phyloP scores from a whole-genome alignment of 495 filamentous ascomycete species.

The Aeminium ludgeri region DNA sequence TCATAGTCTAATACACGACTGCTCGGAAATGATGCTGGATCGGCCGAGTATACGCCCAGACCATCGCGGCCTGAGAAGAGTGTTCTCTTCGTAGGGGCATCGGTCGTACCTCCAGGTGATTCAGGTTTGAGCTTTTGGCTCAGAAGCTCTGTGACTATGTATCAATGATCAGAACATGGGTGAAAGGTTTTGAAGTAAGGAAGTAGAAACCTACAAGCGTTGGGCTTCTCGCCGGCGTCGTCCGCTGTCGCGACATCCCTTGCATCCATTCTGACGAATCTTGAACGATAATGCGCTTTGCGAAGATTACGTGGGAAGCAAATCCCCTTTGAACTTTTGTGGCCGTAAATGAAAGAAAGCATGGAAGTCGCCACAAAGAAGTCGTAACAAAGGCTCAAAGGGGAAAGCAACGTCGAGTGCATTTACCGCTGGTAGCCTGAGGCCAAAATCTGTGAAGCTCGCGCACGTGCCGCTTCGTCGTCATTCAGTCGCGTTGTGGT shows the following conservation, averaged over 20 bases:
- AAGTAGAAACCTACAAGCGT: constrained; percentile 11
- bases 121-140: background rate
- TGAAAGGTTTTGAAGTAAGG: background rate
- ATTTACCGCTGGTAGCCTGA: too few relatives aligned
- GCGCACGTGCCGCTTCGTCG: too few relatives aligned
- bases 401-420: too few relatives aligned
- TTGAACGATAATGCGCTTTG: too few relatives aligned
- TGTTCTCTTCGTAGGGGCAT: background rate
- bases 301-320: too few relatives aligned
- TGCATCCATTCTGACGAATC: too few relatives aligned
- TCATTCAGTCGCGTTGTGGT: too few relatives aligned
- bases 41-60: constrained; percentile 53
- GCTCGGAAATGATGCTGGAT: constrained; percentile 45
- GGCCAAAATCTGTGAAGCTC: too few relatives aligned
- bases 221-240: constrained; percentile 4
- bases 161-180: constrained; percentile 7
- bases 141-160: constrained; percentile 16
- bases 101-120: background rate
- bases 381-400: too few relatives aligned
- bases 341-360: too few relatives aligned
- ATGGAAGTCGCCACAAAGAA: too few relatives aligned
- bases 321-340: too few relatives aligned
- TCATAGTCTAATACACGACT: constrained; percentile 51
- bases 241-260: constrained; percentile 2
- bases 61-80: constrained; percentile 12